phyloP scores from a whole-genome alignment of 257 asterid genomes.

The Galeopsis tetrahit region DNA sequence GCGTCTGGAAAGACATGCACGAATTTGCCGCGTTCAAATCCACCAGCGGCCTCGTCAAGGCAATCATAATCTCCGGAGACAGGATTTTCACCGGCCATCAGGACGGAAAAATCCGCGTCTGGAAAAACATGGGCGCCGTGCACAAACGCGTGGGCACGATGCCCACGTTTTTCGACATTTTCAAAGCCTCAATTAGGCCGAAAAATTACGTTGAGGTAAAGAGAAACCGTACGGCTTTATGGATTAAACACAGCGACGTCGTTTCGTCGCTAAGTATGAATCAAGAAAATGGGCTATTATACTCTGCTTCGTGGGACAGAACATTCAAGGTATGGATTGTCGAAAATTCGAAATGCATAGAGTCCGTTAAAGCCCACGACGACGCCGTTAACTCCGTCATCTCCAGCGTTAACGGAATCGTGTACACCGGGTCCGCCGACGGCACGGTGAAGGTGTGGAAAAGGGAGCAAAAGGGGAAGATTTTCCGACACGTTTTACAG shows the following conservation, averaged over 20 bases:
- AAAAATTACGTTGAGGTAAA: slow-evolving; percentile 54
- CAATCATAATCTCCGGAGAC: slow-evolving; percentile 53
- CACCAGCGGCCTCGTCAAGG: slow-evolving; percentile 62
- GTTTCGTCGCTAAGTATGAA: slow-evolving; percentile 58
- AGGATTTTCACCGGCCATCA: slow-evolving; percentile 67
- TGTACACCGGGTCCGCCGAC: slow-evolving; percentile 72
- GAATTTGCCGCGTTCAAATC: slow-evolving; percentile 58
- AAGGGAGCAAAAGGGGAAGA: slow-evolving; percentile 42
- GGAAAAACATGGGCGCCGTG: slow-evolving; percentile 40
- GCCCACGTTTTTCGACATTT: slow-evolving; percentile 53
- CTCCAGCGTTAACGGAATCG: slow-evolving; percentile 42
- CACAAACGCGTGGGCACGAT: slow-evolving; percentile 42
- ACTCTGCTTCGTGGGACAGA: slow-evolving; percentile 75
- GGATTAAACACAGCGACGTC: slow-evolving; percentile 69
- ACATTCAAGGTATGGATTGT: slow-evolving; percentile 66
- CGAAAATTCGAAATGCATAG: slow-evolving; percentile 48
- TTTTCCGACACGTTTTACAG: slow-evolving; percentile 34
- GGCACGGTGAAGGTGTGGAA: slow-evolving; percentile 67
- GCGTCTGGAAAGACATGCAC: slow-evolving; percentile 51
- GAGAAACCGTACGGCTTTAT: slow-evolving; percentile 41
- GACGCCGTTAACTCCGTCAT: slow-evolving; percentile 68
- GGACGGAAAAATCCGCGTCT: slow-evolving; percentile 65
- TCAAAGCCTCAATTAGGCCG: slow-evolving; percentile 58
- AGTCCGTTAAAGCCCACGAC: slow-evolving; percentile 62
- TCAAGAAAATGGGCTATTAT: slow-evolving; percentile 42